phyloP scores from a whole-genome alignment of 208 protist species.

The Histomonas meleagridis region DNA sequence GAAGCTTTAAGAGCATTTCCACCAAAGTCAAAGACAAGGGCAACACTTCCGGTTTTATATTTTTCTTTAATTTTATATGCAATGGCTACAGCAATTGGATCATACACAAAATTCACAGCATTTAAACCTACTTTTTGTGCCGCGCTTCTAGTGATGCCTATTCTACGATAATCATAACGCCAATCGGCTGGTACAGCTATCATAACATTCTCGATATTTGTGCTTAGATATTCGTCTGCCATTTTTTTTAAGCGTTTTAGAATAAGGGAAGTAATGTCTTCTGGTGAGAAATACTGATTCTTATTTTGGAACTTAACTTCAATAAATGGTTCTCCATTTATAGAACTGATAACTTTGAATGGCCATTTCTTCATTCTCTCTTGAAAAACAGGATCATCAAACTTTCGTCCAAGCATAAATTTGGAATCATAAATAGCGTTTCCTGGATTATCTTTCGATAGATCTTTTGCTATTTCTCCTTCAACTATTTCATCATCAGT shows the following conservation, averaged over 20 bases:
- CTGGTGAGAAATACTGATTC: slow-evolving; percentile 56
- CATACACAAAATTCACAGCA: slow-evolving; percentile 87
- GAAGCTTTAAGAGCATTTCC: slow-evolving; percentile 67
- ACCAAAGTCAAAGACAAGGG: slow-evolving; percentile 92
- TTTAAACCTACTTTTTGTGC: slow-evolving; percentile 80
- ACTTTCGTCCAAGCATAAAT: slow-evolving; percentile 78
- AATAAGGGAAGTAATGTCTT: slow-evolving; percentile 87
- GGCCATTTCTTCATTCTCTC: slow-evolving; percentile 85
- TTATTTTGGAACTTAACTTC: slow-evolving; percentile 58
- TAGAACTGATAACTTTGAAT: slow-evolving; percentile 64
- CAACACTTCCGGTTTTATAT: slow-evolving; percentile 54
- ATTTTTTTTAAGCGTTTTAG: slow-evolving; percentile 85
- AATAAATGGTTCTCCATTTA: slow-evolving; percentile 61
- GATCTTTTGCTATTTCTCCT: slow-evolving; percentile 73
- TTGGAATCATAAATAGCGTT: slow-evolving; percentile 73
- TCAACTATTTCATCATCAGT: slow-evolving; percentile 66
- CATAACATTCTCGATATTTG: too few relatives aligned
- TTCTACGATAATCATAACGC: slow-evolving; percentile 93
- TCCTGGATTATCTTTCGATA: slow-evolving; percentile 67
- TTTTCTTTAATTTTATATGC: slow-evolving; percentile 86
- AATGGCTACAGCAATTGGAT: slow-evolving; percentile 85
- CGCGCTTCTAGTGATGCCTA: slow-evolving; percentile 96
- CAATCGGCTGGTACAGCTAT: slow-evolving; percentile 96
- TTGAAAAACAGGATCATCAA: slow-evolving; percentile 72
- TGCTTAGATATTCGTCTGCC: slow-evolving; percentile 83